Percentiles rank a stretch among this genome's conserved stretches.
phyloP scores from a whole-genome alignment of 2,329 filamentous ascomycete species.

The Exophiala spinifera region DNA sequence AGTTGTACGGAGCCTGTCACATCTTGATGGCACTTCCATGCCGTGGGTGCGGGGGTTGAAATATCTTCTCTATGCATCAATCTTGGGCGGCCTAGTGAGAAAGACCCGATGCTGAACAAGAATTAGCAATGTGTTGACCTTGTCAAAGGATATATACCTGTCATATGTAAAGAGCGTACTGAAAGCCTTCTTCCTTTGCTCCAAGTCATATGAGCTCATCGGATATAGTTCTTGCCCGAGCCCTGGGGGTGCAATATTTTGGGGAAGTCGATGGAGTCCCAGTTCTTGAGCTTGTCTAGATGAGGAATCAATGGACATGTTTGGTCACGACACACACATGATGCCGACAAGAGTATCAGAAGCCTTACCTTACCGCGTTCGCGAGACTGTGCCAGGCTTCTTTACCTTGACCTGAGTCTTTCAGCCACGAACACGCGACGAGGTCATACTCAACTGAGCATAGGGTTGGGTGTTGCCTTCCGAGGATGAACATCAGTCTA shows the following conservation, averaged over 20 bases:
- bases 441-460: conserved; percentile 10
- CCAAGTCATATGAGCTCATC: conserved; percentile 1
- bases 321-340: not conserved
- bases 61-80: conserved; percentile 10
- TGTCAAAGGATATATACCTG: not conserved
- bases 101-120: not conserved
- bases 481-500: conserved; percentile 5
- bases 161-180: conserved; percentile 8
- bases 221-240: not conserved
- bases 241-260: not conserved
- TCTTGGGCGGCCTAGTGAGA: conserved; percentile 6
- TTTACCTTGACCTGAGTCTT: conserved; percentile 8
- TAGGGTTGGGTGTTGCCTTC: conserved; percentile 8
- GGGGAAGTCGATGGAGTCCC: conserved; percentile 7
- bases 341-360: not conserved
- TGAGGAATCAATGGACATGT: not conserved
- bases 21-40: conserved; percentile 4
- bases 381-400: conserved; percentile 12
- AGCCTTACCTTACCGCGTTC: conserved; percentile 5
- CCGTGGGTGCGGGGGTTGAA: conserved; percentile 4
- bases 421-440: conserved; percentile 6
- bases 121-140: not conserved
- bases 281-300: conserved; percentile 15
- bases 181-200: conserved; percentile 7
- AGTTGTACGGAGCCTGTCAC: not conserved